Evolutionary conservation across 768 basidiomycete species (phyloP), one percentile per base, ranked within the genome.

Genomic region (Boletus vermiculosoides): DNA sequence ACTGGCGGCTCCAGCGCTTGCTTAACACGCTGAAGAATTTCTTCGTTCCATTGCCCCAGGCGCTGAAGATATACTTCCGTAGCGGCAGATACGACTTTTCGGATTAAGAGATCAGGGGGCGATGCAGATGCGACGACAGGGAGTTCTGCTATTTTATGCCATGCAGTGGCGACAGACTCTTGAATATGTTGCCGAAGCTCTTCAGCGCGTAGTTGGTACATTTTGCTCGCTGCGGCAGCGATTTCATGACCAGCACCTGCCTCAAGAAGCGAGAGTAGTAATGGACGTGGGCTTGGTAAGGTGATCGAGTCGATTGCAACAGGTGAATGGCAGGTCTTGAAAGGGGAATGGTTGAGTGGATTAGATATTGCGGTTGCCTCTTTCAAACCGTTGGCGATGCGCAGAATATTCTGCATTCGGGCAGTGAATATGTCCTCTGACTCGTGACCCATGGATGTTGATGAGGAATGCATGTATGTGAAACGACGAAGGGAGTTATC

Each of bases 11-110:
- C 13, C 4, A 20, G 0, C 0, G 37, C 9, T 25, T 41, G 57
- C 28, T 39, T 47, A 15, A 45, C 0, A 16, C 48, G 54, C 4
- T 59, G 51, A 3, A 36, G 12, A 0, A 54, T 41, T 0, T 63
- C 54, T 2, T 54, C 28, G 30, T 33, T 56, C 62, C 61, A 59
- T 1, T 48, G 2, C 37, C 16, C 20, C 0, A 63, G 33, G 4
- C 54, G 54, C 0, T 22, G 47, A 0, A 48, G 0, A 1, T 63
- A 63, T 0, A 54, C 0, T 0, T 48, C 25, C 2, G 48, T 56
- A 12, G 3, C 25, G 0, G 4, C 51, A 2, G 30, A 30, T 0
- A 13, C 22, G 0, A 63, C 1, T 0, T 33, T 59, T 2, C 0
- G 15, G 0, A 50, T 25, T 0, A 59, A 41, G 4, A 7, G 0